Evolutionary conservation across 768 basidiomycete genomes (phyloP).

Genomic region (Naganishia friedmannii): DNA sequence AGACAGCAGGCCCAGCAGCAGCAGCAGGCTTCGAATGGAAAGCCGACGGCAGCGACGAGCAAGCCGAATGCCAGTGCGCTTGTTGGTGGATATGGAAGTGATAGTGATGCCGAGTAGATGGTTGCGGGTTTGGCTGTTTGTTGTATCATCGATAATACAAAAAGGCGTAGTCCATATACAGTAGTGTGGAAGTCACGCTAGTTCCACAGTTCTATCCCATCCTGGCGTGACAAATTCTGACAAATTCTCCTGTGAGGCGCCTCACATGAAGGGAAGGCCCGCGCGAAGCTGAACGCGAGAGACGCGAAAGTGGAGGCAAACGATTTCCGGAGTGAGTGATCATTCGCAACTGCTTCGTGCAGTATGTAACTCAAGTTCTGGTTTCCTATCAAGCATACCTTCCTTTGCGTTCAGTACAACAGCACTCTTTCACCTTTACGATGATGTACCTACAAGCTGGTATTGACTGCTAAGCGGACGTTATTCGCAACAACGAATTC

Average conservation of each 20-base stretch:
- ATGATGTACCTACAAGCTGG: not conserved
- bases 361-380: not conserved
- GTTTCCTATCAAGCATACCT: not conserved
- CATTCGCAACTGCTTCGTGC: not conserved
- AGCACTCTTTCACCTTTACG: not conserved
- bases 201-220: not conserved
- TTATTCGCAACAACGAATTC: not conserved
- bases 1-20: constrained; percentile 55
- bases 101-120: constrained; percentile 31
- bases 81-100: constrained; percentile 51
- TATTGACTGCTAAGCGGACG: not conserved
- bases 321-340: not conserved
- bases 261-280: constrained; percentile 14
- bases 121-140: not conserved
- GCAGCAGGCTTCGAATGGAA: constrained; percentile 43
- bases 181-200: too few species aligned
- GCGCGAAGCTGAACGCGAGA: not conserved
- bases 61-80: constrained; percentile 39
- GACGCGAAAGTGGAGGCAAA: constrained; percentile 8
- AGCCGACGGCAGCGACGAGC: not conserved
- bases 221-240: not conserved
- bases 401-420: not conserved
- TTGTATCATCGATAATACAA: not conserved
- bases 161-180: not conserved
- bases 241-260: too few species aligned